Evolutionary conservation across 345 rosid species (phyloP), one percentile per base, ranked within the genome.

Genomic region (Punica granatum): DNA sequence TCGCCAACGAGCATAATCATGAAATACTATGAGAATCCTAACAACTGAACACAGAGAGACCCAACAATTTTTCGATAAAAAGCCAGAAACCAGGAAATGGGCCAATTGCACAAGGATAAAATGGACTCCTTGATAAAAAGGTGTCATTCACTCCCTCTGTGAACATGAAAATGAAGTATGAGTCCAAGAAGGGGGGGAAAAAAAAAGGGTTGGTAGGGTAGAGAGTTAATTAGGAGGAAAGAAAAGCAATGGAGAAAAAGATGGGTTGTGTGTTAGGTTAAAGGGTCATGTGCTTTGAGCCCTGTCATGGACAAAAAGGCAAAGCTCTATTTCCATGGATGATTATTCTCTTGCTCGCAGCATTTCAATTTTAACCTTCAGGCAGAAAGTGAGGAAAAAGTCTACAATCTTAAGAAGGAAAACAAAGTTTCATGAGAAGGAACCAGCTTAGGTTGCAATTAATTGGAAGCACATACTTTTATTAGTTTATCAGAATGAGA

Each of bases 201-300:
- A n/a, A n/a, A n/a, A 28, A 65, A 65, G 30, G 53, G 67, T 42
- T 65, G 54, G 67, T 44, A 42, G 54, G 54, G 67, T 25, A 37
- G 14, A 65, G 43, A 44, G 37, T 13, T 43, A 30, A 31, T n/a
- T 8, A 53, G 60, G 11, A 23, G 11, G 31, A 23, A 11, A 53
- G 21, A 25, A 48, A 21, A 21, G 23, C 1, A 54, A 37, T 37
- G 32, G 32, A 26, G 58, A 54, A 25, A 56, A 26, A 28, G 59
- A 23, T 53, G 59, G 59, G 14, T 19, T n/a, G 60, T 19, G 28
- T 26, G 61, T 30, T 56, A 56, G 61, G 61, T 56, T 30, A 30
- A 56, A 56, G 61, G 61, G 61, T 56, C 33, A 30, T 56, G 61
- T 56, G 61, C 19, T 26, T 1, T 56, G 34, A 33, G 61, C 61